phyloP scores from a whole-genome alignment of 345 rosid species.

The Gossypium mustelinum region DNA sequence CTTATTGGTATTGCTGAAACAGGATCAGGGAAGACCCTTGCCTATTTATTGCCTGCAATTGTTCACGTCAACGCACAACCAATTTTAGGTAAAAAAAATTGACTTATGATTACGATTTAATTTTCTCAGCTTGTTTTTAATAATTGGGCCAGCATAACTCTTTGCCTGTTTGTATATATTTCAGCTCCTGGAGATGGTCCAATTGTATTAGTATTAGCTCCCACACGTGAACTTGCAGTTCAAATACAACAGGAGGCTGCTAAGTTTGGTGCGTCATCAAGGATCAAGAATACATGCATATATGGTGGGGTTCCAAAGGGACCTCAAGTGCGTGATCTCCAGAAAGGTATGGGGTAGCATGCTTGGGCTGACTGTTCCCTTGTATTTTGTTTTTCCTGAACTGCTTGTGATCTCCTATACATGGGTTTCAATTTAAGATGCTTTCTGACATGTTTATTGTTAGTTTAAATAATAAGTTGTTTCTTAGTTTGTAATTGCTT shows the following conservation, averaged over 20 bases:
- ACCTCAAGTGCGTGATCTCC: constrained; percentile 99
- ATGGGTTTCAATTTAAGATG: constrained; percentile 20
- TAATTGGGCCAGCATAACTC: background rate
- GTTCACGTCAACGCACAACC: constrained; percentile 99
- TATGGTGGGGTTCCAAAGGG: constrained; percentile 99
- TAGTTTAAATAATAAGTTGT: constrained; percentile 7
- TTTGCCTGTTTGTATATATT: constrained; percentile 8
- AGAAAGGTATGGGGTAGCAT: constrained; percentile 72
- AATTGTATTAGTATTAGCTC: constrained; percentile 95
- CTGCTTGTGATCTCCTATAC: constrained; percentile 9
- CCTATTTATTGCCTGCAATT: constrained; percentile 90
- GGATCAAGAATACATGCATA: constrained; percentile 86
- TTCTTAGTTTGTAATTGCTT: constrained; percentile 5
- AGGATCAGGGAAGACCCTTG: constrained; percentile 96
- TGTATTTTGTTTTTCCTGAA: constrained; percentile 25
- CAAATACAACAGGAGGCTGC: constrained; percentile 98
- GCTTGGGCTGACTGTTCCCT: constrained; percentile 25
- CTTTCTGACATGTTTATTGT: constrained; percentile 8
- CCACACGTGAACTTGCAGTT: constrained; percentile 98
- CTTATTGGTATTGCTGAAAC: constrained; percentile 98
- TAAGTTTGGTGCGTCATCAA: constrained; percentile 93
- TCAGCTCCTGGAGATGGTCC: constrained; percentile 98
- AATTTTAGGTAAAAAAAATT: constrained; percentile 52
- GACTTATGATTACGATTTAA: background rate
- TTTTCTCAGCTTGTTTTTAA: constrained; percentile 7